phyloP scores from a whole-genome alignment of 1,139 yeast genomes.

The Diutina neorugosa region DNA sequence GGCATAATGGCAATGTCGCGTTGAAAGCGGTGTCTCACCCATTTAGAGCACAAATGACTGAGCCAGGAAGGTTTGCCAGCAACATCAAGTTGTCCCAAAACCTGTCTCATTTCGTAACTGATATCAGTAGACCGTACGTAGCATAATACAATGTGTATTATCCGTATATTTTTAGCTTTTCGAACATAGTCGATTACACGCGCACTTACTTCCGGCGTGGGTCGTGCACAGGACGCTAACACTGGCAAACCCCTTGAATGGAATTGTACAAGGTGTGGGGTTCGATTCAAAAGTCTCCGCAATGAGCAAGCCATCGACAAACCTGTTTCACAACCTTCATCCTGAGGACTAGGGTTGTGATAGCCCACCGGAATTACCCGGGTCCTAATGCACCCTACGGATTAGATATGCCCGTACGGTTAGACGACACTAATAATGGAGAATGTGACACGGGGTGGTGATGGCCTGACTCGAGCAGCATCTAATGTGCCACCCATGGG shows the following conservation, averaged over 20 bases:
- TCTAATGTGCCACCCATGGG: not conserved
- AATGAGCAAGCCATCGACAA: not conserved
- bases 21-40: not conserved
- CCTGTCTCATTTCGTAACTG: not conserved
- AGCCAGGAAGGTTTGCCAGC: too few relatives aligned
- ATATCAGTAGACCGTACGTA: not conserved
- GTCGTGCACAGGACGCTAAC: not conserved
- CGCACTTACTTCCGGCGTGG: not conserved
- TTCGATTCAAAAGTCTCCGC: not conserved
- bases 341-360: not conserved
- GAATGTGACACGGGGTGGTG: not conserved
- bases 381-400: not conserved
- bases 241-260: not conserved
- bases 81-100: not conserved
- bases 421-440: not conserved
- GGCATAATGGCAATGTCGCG: not conserved
- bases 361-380: not conserved
- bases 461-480: not conserved
- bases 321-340: not conserved
- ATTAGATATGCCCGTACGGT: not conserved
- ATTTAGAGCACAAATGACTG: not conserved
- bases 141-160: not conserved
- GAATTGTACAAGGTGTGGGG: not conserved
- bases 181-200: not conserved
- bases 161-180: not conserved